Evolutionary conservation across 441 rosid genomes (phyloP).

Genomic region (Flueggea neowawraea): DNA sequence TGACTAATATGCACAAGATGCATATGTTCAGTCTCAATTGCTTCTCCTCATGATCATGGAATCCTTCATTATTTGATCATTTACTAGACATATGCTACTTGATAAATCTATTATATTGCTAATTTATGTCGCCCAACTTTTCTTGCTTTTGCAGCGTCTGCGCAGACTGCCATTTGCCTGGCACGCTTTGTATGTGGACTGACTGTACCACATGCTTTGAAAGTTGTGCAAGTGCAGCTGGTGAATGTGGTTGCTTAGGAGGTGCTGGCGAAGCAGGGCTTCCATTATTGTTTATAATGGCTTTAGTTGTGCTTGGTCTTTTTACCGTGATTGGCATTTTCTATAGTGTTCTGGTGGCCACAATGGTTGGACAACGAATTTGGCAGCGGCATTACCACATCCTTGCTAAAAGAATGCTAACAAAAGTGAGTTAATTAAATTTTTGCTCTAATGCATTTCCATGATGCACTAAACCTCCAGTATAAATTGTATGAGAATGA

Average conservation of each 20-base stretch:
- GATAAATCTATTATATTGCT: not conserved
- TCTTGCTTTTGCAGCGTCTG: constrained; percentile 63
- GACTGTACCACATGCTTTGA: constrained; percentile 99
- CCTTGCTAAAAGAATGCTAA: constrained; percentile 97
- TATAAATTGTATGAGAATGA: not conserved
- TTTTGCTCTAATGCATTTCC: not conserved
- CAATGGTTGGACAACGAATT: constrained; percentile 99
- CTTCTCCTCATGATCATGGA: too few species aligned
- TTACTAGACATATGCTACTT: too few species aligned
- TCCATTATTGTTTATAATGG: constrained; percentile 83
- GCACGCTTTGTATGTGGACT: constrained; percentile 99
- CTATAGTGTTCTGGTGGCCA: constrained; percentile 96
- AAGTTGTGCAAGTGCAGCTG: constrained; percentile 89
- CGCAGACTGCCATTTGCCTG: constrained; percentile 99
- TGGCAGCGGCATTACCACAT: constrained; percentile 99
- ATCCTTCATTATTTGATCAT: too few species aligned
- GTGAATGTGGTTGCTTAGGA: constrained; percentile 98
- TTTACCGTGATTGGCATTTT: constrained; percentile 96
- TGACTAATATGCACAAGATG: too few species aligned
- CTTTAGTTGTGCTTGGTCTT: constrained; percentile 81
- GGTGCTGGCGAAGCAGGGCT: constrained; percentile 99
- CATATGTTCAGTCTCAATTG: too few species aligned
- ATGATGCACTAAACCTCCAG: not conserved
- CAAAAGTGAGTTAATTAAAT: constrained; percentile 61
- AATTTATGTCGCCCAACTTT: constrained; percentile 1